A percentile compares a stretch with the other conserved stretches of the same genome.
phyloP scores from a whole-genome alignment of 2,329 filamentous ascomycete genomes.

The Aspergillus brunneoviolaceus region DNA sequence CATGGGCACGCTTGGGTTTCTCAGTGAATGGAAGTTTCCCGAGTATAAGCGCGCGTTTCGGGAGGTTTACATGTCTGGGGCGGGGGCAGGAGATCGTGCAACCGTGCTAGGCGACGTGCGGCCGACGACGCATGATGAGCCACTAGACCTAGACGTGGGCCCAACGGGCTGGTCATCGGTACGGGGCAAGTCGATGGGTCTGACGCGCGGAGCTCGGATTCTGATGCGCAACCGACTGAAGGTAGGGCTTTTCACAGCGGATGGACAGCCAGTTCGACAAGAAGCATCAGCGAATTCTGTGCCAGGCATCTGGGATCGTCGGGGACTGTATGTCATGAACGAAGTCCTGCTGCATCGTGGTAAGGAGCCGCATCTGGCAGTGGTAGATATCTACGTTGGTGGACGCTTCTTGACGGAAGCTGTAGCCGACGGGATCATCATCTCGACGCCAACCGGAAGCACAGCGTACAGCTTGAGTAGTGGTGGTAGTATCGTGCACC shows the following conservation, averaged over 20 bases:
- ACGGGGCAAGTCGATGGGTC: slow-evolving; percentile 78
- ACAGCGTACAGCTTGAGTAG: slow-evolving; percentile 94
- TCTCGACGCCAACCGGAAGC: slow-evolving; percentile 89
- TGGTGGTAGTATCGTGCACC: slow-evolving; percentile 91
- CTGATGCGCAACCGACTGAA: slow-evolving; percentile 83
- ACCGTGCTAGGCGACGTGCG: slow-evolving; percentile 46
- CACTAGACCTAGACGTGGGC: slow-evolving; percentile 29
- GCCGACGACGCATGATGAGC: slow-evolving; percentile 27
- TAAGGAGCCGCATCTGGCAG: slow-evolving; percentile 81
- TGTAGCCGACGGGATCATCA: slow-evolving; percentile 90
- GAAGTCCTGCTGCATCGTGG: slow-evolving; percentile 93
- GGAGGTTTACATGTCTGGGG: slow-evolving; percentile 84
- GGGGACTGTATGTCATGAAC: slow-evolving; percentile 75
- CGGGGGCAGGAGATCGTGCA: slow-evolving; percentile 50
- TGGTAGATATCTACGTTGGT: slow-evolving; percentile 89
- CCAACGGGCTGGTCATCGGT: slow-evolving; percentile 68
- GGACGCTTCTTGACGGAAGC: slow-evolving; percentile 88
- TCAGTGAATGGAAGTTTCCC: slow-evolving; percentile 93
- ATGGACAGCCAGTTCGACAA: slow-evolving; percentile 53
- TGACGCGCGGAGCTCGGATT: slow-evolving; percentile 71
- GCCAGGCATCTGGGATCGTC: slow-evolving; percentile 32
- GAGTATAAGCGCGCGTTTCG: slow-evolving; percentile 91
- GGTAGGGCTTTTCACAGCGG: slow-evolving; percentile 75
- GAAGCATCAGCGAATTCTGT: slow-evolving; percentile 46
- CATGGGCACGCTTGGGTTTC: slow-evolving; percentile 92